phyloP scores from a whole-genome alignment of 768 basidiomycete species.

The Lactifluus piperatus region DNA sequence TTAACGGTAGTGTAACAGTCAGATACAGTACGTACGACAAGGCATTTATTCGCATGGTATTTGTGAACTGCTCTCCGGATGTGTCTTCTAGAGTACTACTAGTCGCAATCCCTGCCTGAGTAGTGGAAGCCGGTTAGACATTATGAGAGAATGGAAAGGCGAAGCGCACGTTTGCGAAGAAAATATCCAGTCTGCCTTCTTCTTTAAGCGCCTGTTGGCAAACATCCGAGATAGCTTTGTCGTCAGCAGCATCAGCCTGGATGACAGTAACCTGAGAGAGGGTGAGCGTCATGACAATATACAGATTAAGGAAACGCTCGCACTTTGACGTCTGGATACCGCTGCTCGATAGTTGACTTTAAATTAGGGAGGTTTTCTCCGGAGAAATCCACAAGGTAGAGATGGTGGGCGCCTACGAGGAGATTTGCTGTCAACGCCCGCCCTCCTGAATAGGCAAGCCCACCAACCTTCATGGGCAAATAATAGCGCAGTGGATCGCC shows the following conservation, averaged over 20 bases:
- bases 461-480: constrained; percentile 72
- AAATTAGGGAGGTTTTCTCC: constrained; percentile 60
- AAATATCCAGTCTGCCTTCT: constrained; percentile 83
- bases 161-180: constrained; percentile 81
- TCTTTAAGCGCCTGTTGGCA: constrained; percentile 70
- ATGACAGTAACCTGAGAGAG: constrained; percentile 61
- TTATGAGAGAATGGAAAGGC: neutral
- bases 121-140: neutral
- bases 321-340: constrained; percentile 77
- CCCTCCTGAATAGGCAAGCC: neutral
- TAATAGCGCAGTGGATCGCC: constrained; percentile 60
- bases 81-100: constrained; percentile 40
- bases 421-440: constrained; percentile 1
- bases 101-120: constrained; percentile 60
- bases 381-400: constrained; percentile 72
- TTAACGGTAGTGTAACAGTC: neutral
- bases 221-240: constrained; percentile 52
- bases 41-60: constrained; percentile 68
- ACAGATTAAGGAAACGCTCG: neutral
- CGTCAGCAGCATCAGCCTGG: constrained; percentile 80
- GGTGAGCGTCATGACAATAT: neutral
- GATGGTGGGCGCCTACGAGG: constrained; percentile 55
- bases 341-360: constrained; percentile 52
- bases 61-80: constrained; percentile 59
- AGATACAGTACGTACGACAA: constrained; percentile 43